Percentiles rank a stretch among this genome's conserved stretches.
Conservation (phyloP, 2,329 filamentous ascomycete genomes). For the Neofusicoccum umdonicola region DNA sequence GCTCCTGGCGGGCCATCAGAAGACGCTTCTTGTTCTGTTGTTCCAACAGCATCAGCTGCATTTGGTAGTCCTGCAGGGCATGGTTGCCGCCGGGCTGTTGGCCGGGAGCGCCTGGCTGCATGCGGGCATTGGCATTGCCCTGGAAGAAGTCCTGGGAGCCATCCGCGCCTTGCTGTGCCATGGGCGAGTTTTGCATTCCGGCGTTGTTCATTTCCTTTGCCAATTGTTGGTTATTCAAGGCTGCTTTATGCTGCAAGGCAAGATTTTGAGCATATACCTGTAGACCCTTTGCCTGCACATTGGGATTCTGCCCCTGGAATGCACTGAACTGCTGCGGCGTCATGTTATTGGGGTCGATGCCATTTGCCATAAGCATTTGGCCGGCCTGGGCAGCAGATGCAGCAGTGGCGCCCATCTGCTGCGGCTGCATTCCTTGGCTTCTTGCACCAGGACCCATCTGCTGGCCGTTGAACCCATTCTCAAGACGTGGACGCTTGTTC, state of each 20-base stretch:
- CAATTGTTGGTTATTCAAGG: constrained; percentile 77
- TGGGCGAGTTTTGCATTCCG: constrained; percentile 77
- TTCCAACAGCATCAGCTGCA: constrained; percentile 83
- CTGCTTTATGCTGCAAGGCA: constrained; percentile 77
- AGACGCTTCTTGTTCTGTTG: constrained; percentile 85
- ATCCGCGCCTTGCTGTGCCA: constrained; percentile 62
- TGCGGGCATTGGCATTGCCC: constrained; percentile 41
- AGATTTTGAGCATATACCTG: constrained; percentile 84
- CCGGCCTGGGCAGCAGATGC: constrained; percentile 51
- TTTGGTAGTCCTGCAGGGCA: constrained; percentile 82
- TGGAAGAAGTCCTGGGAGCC: constrained; percentile 34
- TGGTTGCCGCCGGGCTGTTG: constrained; percentile 65
- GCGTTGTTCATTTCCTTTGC: constrained; percentile 66
- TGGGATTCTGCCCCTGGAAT: constrained; percentile 53
- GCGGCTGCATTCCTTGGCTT: constrained; percentile 68
- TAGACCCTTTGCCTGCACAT: constrained; percentile 77
- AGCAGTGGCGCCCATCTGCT: constrained; percentile 59
- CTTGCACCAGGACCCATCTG: constrained; percentile 76
- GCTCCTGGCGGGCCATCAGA: constrained; percentile 78
- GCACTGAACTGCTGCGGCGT: constrained; percentile 72
- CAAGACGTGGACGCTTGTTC: constrained; percentile 82
- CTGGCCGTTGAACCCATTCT: constrained; percentile 72
- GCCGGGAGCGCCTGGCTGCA: constrained; percentile 59
- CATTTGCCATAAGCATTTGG: constrained; percentile 64
- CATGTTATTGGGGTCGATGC: constrained; percentile 73